Conservation (phyloP, 2,329 filamentous ascomycete species). For the Hymenoscyphus scutula region DNA sequence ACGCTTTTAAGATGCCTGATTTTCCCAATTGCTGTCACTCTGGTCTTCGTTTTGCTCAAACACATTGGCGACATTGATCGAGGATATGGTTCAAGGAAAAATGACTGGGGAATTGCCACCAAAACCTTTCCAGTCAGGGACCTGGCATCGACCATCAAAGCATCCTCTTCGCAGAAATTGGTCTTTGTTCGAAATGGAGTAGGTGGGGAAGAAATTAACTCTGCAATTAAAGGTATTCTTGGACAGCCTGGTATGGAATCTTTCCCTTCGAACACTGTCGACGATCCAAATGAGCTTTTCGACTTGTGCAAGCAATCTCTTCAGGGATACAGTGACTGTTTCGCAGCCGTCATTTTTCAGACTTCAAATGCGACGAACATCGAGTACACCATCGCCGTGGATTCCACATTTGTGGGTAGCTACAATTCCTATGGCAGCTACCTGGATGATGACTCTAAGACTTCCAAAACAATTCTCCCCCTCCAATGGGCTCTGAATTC, state of each 20-base stretch:
- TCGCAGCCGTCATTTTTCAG: constrained; percentile 28
- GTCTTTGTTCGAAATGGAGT: constrained; percentile 30
- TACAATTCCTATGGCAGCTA: constrained; percentile 14
- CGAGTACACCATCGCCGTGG: constrained; percentile 28
- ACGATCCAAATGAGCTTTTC: constrained; percentile 26
- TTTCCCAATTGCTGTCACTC: constrained; percentile 27
- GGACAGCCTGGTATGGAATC: constrained; percentile 20
- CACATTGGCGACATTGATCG: constrained; percentile 12
- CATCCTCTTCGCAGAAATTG: constrained; percentile 18
- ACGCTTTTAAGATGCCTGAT: constrained; percentile 25
- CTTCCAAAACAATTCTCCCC: constrained; percentile 20
- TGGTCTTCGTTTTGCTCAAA: constrained; percentile 27
- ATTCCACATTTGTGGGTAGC: constrained; percentile 10
- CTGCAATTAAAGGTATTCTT: constrained; percentile 26
- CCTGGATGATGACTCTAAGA: constrained; percentile 16
- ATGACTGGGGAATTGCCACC: constrained; percentile 22
- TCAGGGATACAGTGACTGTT: constrained; percentile 27
- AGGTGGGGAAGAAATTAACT: constrained; percentile 17
- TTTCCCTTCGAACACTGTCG: constrained; percentile 13
- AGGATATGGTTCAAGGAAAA: not conserved
- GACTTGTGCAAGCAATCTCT: constrained; percentile 27
- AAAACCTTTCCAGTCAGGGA: constrained; percentile 22
- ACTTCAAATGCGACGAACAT: constrained; percentile 27
- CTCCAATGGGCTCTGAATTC: constrained; percentile 29
- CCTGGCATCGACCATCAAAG: constrained; percentile 23